Evolutionary conservation across 1,284 basidiomycete species (phyloP).

Genomic region (Ceratobasidium sp.): DNA sequence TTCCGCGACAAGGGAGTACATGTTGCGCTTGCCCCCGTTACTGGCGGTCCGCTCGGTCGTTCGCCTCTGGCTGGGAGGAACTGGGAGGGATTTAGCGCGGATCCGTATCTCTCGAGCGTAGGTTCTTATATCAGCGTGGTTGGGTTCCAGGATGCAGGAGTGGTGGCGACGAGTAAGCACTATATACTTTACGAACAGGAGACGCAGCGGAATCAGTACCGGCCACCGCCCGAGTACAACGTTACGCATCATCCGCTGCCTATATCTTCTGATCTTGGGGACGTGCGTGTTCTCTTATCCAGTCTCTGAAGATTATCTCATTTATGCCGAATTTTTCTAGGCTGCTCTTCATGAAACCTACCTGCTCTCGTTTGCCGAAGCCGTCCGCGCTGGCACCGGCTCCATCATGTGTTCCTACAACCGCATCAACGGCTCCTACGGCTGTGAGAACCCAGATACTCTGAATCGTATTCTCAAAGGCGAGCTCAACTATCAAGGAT

Average conservation of each 20-base stretch:
- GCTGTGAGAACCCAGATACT: conserved; percentile 81
- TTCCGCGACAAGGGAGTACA: conserved; percentile 51
- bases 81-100: conserved; percentile 60
- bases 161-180: conserved; percentile 65
- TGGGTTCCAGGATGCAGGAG: conserved; percentile 50
- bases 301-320: conserved; percentile 51
- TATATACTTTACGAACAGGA: conserved; percentile 51
- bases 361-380: conserved; percentile 77
- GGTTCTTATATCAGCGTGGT: conserved; percentile 51
- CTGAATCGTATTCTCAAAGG: conserved; percentile 83
- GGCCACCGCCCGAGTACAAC: conserved; percentile 54
- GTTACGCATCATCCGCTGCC: not conserved
- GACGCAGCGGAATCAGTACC: conserved; percentile 13
- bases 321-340: conserved; percentile 78
- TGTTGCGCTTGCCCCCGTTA: conserved; percentile 45
- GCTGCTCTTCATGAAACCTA: conserved; percentile 72
- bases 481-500: conserved; percentile 70
- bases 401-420: conserved; percentile 85
- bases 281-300: conserved; percentile 14
- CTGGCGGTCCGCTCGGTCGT: conserved; percentile 48
- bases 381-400: conserved; percentile 79
- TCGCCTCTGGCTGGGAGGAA: conserved; percentile 59
- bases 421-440: conserved; percentile 78
- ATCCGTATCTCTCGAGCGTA: conserved; percentile 51
- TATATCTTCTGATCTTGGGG: conserved; percentile 47